These are phyloP conservation scores for Fusarium brachygibbosum DNA, from an alignment of 2,329 filamentous ascomycete species.

Conservation along the genomic window DNA sequence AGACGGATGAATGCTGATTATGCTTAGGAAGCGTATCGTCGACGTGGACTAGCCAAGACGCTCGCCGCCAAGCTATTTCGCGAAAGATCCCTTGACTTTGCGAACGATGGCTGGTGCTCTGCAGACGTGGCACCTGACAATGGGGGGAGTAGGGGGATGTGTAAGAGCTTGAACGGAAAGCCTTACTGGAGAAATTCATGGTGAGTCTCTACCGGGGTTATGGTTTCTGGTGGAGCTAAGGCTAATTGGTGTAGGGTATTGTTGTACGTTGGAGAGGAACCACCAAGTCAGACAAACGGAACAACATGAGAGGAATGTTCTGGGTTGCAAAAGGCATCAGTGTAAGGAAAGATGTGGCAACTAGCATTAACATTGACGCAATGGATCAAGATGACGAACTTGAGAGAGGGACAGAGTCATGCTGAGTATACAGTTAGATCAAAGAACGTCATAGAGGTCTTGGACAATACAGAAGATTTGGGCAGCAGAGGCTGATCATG, in stretches of 20 bases:
- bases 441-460: not conserved
- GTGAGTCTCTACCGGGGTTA: slow-evolving; percentile 56
- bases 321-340: not conserved
- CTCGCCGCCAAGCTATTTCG: slow-evolving; percentile 70
- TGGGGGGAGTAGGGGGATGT: slow-evolving; percentile 70
- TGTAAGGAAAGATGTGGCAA: not conserved
- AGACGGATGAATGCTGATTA: not conserved
- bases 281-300: slow-evolving; percentile 15
- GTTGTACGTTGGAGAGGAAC: slow-evolving; percentile 31
- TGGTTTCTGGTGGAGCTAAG: not conserved
- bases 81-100: slow-evolving; percentile 61
- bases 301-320: not conserved
- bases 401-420: not conserved
- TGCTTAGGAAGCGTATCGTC: slow-evolving; percentile 65
- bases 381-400: not conserved
- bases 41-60: slow-evolving; percentile 72
- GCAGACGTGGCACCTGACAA: slow-evolving; percentile 76
- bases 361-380: not conserved
- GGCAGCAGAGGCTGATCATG: no score
- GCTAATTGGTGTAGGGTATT: slow-evolving; percentile 37
- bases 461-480: not conserved
- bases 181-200: slow-evolving; percentile 70
- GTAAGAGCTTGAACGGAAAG: slow-evolving; percentile 70
- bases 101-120: slow-evolving; percentile 66
- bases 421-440: not conserved